Base-by-base conservation (phyloP, 1,284 basidiomycete genomes). In the Xerocomus nothofagi region DNA sequence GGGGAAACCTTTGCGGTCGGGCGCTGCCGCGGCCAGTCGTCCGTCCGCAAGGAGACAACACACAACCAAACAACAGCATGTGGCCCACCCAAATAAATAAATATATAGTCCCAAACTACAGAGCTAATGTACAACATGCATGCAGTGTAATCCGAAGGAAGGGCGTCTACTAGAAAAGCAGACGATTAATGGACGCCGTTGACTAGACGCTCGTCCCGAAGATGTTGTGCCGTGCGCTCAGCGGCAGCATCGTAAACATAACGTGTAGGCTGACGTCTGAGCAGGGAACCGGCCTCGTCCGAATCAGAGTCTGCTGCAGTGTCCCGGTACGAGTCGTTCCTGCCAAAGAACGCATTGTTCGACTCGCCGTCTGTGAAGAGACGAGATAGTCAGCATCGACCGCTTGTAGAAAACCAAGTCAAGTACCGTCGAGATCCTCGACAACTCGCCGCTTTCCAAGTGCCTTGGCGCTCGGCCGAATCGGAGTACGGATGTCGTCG, bases 231-330 rank as follows among this genome's bases (percentile, higher is more conserved):
- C 44, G 81, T 82, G 53, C 86, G 78, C 67, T 91, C 89, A 15
- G 86, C 88, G 1, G 83, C 87, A 0, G 88, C 88, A 63, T 91
- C 88, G 64, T 91, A 91, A 21, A 84, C 86, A 66, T 82, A 91
- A n/a, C 78, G 77, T 31, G 79, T 74, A 3, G 78, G 76, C n/a
- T 72, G 73, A 47, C 73, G 78, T 54, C 63, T 64, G 1, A 47
- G 42, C 59, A 68, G 59, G 63, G 70, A 26, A 56, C 66, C 32
- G 49, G 46, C 26, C 12, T 68, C 70, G 18, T 74, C 73, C 26
- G 70, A 73, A 39, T 75, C 74, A 31, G 71, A 71, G 24, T 74
- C 74, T 20, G 59, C 40, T 3, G 30, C 36, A 39, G 50, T 36
- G 11, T 69, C 66, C 47, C 65, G 60, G 50, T 66, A 58, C 14